Evolutionary conservation across 202 grass and related monocot species (phyloP), one percentile per base, ranked within the genome.

Genomic region (Setaria viridis): DNA sequence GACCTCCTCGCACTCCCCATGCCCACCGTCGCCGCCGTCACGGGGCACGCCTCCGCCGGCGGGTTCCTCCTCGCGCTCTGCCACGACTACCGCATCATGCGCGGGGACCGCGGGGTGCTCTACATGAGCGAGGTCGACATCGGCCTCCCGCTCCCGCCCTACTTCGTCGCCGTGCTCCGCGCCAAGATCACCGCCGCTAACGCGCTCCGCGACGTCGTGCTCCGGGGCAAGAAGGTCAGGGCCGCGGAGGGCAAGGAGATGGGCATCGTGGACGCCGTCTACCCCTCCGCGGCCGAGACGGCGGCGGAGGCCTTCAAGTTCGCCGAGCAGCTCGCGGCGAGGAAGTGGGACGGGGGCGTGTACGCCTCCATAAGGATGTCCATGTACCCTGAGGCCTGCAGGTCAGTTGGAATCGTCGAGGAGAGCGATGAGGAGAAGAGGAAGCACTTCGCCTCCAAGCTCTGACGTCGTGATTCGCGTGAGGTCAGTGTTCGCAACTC

Each of bases 71-170:
- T 99, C 59, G 93, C 91, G 55, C 78, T 99, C 56, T 87, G 86
- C 88, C 93, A 99, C 85, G 95, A 98, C 87, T 98, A 96, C 84
- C 82, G 86, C 37, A 0, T 91, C 34, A 98, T 98, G 96, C 91
- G 93, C 77, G 91, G 82, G 7, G 96, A 99, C 86, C 88, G 93
- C 41, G 96, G 93, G 14, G 77, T 98, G 84, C 81, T 98, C 50
- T 95, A 95, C 84, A 94, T 95, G 95, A 98, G 93, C 91, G 95
- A 99, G 90, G 67, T 99, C 63, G 88, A 95, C 87, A 90, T 96
- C 78, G 93, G 96, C 67, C 78, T 94, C 29, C 82, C 90, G 21
- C 90, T 99, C 63, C 85, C 93, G 56, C 80, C 89, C 67, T 99
- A 96, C 82, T 92, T 99, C 88, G 50, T 84, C 50, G 54, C 90